Evolutionary conservation across 306 rosid genomes (phyloP), one percentile per base, ranked within the genome.

Genomic region (Cucumis cinereus): DNA sequence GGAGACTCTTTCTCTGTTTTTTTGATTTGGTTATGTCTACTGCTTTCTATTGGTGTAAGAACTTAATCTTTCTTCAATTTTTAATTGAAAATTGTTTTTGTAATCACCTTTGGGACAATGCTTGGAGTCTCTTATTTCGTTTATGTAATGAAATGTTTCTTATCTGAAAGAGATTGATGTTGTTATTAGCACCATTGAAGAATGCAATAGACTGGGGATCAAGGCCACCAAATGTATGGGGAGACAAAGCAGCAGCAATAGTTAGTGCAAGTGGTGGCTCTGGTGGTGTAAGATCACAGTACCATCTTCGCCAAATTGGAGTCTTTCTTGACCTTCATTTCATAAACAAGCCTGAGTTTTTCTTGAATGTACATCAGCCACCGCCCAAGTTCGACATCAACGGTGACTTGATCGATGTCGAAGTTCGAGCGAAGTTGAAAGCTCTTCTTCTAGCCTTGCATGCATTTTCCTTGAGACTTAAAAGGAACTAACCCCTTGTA

Each of bases 181-280:
- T 38, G 0, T 35, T 43, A 8, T 28, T 36, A 93, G 95, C 85
- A 40, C 89, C 87, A 28, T 52, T 89, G 73, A 90, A 93, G 90
- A 92, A 92, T 77, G 97, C 97, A 23, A 30, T 92, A 19, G 97
- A 92, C 33, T 92, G 93, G 97, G 96, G 85, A 66, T 92, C 97
- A 1, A 77, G 97, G 72, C 83, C 93, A 13, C 93, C 96, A 38
- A 93, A 91, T 82, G 96, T 90, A 41, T 91, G 97, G 97, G 93
- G 82, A 33, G 90, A 77, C 56, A 93, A 93, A 81, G 78, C 94
- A 10, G 97, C 98, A 7, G 96, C 98, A n/a, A 85, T 93, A 8
- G 74, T 91, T 24, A 93, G 98, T 73, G 87, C 90, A 19, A 93
- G 97, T 77, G 98, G 98, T 40, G 76, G 83, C 17, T 81, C 78